A percentile compares a stretch with the other conserved stretches of the same genome.
phyloP scores from a whole-genome alignment of 2,329 filamentous ascomycete genomes.

The Claviceps pusilla region DNA sequence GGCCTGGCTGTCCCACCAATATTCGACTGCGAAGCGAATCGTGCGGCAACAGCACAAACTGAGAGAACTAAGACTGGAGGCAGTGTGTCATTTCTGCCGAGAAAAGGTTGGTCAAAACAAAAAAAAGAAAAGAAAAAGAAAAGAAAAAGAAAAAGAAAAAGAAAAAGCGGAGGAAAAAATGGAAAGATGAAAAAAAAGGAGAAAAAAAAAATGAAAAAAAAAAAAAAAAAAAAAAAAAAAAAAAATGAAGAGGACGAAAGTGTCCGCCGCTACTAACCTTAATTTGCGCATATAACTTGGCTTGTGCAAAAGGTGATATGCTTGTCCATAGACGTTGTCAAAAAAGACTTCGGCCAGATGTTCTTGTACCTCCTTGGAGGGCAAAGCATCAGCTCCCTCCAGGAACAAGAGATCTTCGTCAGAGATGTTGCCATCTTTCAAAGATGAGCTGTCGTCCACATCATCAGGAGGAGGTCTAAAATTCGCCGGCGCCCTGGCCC shows the following conservation, averaged over 20 bases:
- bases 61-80: constrained; percentile 87
- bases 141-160: too few relatives aligned
- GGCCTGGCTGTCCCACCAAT: constrained; percentile 55
- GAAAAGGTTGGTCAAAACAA: too few relatives aligned
- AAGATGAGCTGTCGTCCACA: constrained; percentile 25
- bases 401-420: constrained; percentile 65
- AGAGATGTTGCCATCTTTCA: constrained; percentile 43
- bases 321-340: constrained; percentile 87
- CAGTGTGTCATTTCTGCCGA: constrained; percentile 35
- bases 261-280: constrained; percentile 31
- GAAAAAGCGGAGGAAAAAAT: background rate
- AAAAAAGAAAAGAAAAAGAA: background rate
- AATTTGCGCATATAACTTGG: constrained; percentile 90
- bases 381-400: constrained; percentile 71
- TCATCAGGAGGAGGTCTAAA: constrained; percentile 30
- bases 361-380: constrained; percentile 75
- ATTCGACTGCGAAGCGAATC: constrained; percentile 80
- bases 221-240: too few relatives aligned
- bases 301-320: constrained; percentile 88
- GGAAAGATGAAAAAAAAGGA: too few relatives aligned
- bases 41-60: constrained; percentile 86
- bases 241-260: background rate
- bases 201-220: too few relatives aligned
- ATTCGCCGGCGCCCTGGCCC: constrained; percentile 50
- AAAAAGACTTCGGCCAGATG: constrained; percentile 92